Conservation (phyloP, 768 basidiomycete species). For the Wakefieldia striispora region DNA sequence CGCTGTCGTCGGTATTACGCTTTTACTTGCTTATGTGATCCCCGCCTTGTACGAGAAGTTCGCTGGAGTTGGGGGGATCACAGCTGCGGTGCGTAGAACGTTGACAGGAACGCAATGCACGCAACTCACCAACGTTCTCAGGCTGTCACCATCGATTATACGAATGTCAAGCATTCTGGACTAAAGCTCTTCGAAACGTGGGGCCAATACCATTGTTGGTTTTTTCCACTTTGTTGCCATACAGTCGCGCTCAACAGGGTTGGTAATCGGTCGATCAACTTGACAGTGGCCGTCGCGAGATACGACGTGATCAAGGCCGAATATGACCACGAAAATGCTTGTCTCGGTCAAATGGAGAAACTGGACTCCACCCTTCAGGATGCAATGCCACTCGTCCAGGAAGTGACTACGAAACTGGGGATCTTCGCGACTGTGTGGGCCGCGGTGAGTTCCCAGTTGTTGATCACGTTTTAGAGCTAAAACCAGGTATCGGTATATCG, state of each 20-base stretch:
- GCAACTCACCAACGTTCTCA: not conserved
- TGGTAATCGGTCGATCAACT: not conserved
- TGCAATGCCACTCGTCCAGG: slow-evolving; percentile 16
- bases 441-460: slow-evolving; percentile 5
- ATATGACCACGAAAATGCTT: slow-evolving; percentile 12
- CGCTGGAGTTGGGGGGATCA: too few species aligned
- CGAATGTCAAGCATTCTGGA: slow-evolving; percentile 3
- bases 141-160: slow-evolving; percentile 5
- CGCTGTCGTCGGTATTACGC: slow-evolving; percentile 11
- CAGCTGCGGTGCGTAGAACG: too few species aligned
- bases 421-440: slow-evolving; percentile 20
- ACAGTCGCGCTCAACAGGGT: not conserved
- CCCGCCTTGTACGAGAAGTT: too few species aligned
- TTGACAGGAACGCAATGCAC: too few species aligned
- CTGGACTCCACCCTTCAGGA: slow-evolving; percentile 9
- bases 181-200: slow-evolving; percentile 5
- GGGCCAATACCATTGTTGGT: slow-evolving; percentile 8
- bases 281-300: slow-evolving; percentile 6
- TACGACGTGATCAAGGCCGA: slow-evolving; percentile 8
- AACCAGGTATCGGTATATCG: too few species aligned
- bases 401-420: slow-evolving; percentile 17
- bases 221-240: not conserved
- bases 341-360: slow-evolving; percentile 16
- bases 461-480: too few species aligned
- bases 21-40: not conserved